A percentile compares a stretch with the other conserved stretches of the same genome.
These are phyloP conservation scores for Pythium grandisporangium DNA, from an alignment of 352 stramenopile species.

Conservation along the genomic window DNA sequence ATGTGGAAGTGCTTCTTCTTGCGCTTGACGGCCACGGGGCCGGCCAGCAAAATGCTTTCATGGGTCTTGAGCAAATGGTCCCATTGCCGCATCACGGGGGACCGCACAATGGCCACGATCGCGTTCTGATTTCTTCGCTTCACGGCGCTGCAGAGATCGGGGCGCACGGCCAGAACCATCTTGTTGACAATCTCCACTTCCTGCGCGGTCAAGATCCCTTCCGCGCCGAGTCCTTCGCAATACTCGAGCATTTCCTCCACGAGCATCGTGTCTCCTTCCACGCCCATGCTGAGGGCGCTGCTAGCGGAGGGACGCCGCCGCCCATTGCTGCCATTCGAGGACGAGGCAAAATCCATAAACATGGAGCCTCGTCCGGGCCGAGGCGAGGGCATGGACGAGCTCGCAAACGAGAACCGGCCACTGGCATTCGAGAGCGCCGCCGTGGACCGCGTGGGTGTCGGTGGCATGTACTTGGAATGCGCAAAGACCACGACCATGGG, in stretches of 20 bases:
- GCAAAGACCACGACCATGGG: conserved; percentile 80
- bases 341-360: conserved; percentile 4
- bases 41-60: conserved; percentile 72
- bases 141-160: conserved; percentile 64
- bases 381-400: conserved; percentile 56
- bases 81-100: conserved; percentile 77
- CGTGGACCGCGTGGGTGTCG: conserved; percentile 40
- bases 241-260: conserved; percentile 84
- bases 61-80: conserved; percentile 76
- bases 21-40: conserved; percentile 70
- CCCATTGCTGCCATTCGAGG: no score
- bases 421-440: conserved; percentile 18
- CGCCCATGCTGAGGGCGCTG: conserved; percentile 12
- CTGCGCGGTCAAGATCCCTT: conserved; percentile 41
- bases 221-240: conserved; percentile 47
- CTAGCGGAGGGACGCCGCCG: conserved; percentile 10
- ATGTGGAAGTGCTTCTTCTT: conserved; percentile 84
- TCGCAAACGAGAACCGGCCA: conserved; percentile 70
- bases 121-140: conserved; percentile 79
- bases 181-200: conserved; percentile 72
- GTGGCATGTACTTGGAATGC: conserved; percentile 48
- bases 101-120: conserved; percentile 72
- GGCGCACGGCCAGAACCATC: conserved; percentile 68
- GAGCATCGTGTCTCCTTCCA: conserved; percentile 38
- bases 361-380: conserved; percentile 12